These are phyloP conservation scores for Diaporthe velutina DNA, from an alignment of 2,329 filamentous ascomycete species.

Conservation along the genomic window DNA sequence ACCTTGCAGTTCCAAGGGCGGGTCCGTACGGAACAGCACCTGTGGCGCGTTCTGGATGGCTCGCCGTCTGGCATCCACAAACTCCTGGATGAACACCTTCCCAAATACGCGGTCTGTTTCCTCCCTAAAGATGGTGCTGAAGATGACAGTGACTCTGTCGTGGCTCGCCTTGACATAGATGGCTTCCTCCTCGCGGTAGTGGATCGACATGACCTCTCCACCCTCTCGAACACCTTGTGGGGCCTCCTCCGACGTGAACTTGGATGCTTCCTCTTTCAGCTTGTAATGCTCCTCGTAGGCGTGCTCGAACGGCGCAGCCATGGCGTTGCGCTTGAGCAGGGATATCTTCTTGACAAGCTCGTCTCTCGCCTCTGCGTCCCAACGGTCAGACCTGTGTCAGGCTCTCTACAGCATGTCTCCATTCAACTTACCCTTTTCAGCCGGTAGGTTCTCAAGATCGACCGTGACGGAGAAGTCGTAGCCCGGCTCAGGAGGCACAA, in stretches of 20 bases:
- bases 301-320: slow-evolving; percentile 98
- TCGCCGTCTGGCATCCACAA: slow-evolving; percentile 93
- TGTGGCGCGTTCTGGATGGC: slow-evolving; percentile 99
- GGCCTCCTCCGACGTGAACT: slow-evolving; percentile 93
- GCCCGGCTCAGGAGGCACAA: slow-evolving; percentile 86
- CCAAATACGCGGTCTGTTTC: slow-evolving; percentile 98
- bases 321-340: slow-evolving; percentile 95
- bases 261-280: slow-evolving; percentile 87
- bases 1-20: slow-evolving; percentile 89
- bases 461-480: slow-evolving; percentile 97
- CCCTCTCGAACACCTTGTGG: slow-evolving; percentile 92
- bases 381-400: slow-evolving; percentile 9
- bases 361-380: slow-evolving; percentile 78
- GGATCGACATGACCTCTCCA: slow-evolving; percentile 93
- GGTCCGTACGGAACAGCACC: slow-evolving; percentile 95
- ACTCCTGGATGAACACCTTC: slow-evolving; percentile 98
- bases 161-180: slow-evolving; percentile 99
- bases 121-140: slow-evolving; percentile 97
- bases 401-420: background rate
- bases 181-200: slow-evolving; percentile 98
- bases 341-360: slow-evolving; percentile 89
- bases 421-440: slow-evolving; percentile 74
- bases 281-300: slow-evolving; percentile 94
- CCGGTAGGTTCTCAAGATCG: slow-evolving; percentile 88
- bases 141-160: slow-evolving; percentile 98